Evolutionary conservation across 176 grass and related monocot genomes (phyloP), one percentile per base, ranked within the genome.

Genomic region (Oryza longistaminata): DNA sequence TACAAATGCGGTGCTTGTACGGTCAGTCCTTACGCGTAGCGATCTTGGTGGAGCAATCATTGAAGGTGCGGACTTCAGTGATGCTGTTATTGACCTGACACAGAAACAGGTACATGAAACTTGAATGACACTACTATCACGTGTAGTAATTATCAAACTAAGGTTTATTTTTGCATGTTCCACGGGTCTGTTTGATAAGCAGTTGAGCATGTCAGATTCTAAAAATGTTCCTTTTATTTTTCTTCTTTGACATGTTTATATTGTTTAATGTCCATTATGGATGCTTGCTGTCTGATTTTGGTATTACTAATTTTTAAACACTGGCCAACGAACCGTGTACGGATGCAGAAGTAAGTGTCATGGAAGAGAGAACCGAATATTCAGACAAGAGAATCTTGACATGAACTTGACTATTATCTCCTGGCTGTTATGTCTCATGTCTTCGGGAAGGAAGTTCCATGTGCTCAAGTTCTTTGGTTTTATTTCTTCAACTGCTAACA

Each of bases 1-100:
- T 66, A 94, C 91, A 84, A 96, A 99, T 91, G 96, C 90, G 71
- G 84, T 99, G 55, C 96, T 99, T 74, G 90, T 78, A 76, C 74
- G 93, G 62, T 92, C 96, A 70, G 91, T 99, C 64, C 91, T 99
- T 48, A 96, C 96, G 77, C 83, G 91, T 76, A 99, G 96, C 77
- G 96, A 99, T 90, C 96, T 99, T 45, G 93, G 93, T 46, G 91
- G 93, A 82, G 93, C 96, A 27, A 79, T 86, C 40, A 94, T 99
- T 77, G 90, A 99, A 43, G 96, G 93, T 83, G 93, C 96, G 68
- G 93, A 99, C 77, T 99, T 99, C 83, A 99, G 96, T 65, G 91
- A 99, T 94, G 96, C 96, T 75, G 93, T 99, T 88, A 85, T 99
- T 35, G 96, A 99, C 90, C 79, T 96, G 37, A 19, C 71, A 19